Conservation (phyloP, 805 yeast genomes). For the Dipodascopsis uninucleata region DNA sequence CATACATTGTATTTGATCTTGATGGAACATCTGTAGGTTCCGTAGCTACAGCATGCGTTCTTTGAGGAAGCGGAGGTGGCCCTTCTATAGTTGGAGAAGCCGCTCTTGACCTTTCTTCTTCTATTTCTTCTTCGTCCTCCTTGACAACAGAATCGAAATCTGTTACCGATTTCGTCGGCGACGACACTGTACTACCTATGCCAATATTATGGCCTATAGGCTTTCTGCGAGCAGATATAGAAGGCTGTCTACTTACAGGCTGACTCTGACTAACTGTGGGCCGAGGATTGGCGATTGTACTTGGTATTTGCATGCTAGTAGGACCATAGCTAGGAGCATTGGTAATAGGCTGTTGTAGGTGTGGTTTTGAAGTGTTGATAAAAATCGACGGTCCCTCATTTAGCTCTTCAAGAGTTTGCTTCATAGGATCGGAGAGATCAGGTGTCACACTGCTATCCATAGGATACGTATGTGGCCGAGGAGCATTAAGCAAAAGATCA, state of each 20-base stretch:
- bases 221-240: constrained; percentile 13
- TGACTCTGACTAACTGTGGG: constrained; percentile 1
- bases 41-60: too few species aligned
- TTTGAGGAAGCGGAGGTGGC: constrained; percentile 19
- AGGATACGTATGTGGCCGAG: constrained; percentile 22
- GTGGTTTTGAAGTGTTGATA: constrained; percentile 1
- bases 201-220: constrained; percentile 2
- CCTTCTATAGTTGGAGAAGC: not conserved
- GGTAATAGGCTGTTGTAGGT: not conserved
- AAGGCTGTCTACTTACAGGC: constrained; percentile 15
- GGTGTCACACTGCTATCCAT: constrained; percentile 6
- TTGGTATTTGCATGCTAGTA: constrained; percentile 21
- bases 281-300: constrained; percentile 2
- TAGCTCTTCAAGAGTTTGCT: constrained; percentile 18
- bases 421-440: constrained; percentile 8
- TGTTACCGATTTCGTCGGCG: not conserved
- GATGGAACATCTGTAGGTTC: too few species aligned
- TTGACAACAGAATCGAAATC: not conserved
- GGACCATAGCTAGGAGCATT: constrained; percentile 10
- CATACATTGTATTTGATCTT: too few species aligned
- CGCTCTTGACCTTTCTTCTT: too few species aligned
- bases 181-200: not conserved
- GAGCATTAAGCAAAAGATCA: constrained; percentile 19
- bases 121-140: too few species aligned
- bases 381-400: constrained; percentile 19